Percentiles rank a stretch among this genome's conserved stretches.
phyloP scores from a whole-genome alignment of 192 early-diverging fungal species.

The Backusella luteola region DNA sequence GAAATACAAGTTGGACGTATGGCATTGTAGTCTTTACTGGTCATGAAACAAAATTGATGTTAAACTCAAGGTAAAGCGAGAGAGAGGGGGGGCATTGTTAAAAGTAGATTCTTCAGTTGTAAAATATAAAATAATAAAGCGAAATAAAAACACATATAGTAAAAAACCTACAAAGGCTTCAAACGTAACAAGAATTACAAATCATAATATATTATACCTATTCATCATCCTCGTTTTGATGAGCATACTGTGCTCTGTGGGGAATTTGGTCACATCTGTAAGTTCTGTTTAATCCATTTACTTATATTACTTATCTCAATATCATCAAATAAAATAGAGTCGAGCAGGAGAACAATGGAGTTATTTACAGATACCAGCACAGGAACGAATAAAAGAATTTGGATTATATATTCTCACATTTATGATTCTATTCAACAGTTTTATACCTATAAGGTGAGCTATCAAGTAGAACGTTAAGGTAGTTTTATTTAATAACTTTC shows the following conservation, averaged over 20 bases:
- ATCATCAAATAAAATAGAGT: background rate
- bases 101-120: background rate
- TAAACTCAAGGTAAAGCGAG: constrained; percentile 55
- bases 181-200: constrained; percentile 37
- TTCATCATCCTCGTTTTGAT: constrained; percentile 86
- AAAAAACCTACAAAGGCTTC: constrained; percentile 42
- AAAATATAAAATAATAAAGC: background rate
- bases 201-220: constrained; percentile 86
- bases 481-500: no score
- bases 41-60: constrained; percentile 96
- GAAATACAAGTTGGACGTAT: constrained; percentile 95
- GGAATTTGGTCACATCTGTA: constrained; percentile 64
- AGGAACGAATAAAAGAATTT: constrained; percentile 52
- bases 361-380: constrained; percentile 42
- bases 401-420: constrained; percentile 92
- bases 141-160: constrained; percentile 6
- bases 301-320: background rate
- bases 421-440: constrained; percentile 97
- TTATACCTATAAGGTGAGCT: constrained; percentile 88
- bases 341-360: background rate
- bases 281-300: constrained; percentile 3
- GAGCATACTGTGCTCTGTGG: constrained; percentile 86
- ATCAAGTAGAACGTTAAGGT: background rate
- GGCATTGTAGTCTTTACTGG: constrained; percentile 90
- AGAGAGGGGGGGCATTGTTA: background rate